Evolutionary conservation across 2,329 filamentous ascomycete species (phyloP).

Genomic region (Fusarium chuoi): DNA sequence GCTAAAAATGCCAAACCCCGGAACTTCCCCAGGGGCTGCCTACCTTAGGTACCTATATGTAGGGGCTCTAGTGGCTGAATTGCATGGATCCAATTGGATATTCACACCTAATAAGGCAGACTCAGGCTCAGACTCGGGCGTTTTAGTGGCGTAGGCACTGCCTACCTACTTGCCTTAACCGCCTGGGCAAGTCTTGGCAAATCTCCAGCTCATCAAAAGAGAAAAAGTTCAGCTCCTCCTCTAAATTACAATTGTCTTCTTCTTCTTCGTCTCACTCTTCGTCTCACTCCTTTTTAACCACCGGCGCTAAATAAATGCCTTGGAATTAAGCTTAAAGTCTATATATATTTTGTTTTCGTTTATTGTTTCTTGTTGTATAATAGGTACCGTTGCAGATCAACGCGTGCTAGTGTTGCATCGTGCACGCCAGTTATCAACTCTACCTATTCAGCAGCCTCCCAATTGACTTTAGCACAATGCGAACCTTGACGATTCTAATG

Average conservation of each 20-base stretch:
- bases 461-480: constrained; percentile 20
- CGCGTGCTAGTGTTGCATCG: background rate
- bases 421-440: background rate
- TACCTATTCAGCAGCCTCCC: background rate
- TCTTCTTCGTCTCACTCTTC: background rate
- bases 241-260: background rate
- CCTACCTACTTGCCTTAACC: background rate
- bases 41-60: background rate
- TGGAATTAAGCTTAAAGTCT: constrained; percentile 2
- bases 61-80: background rate
- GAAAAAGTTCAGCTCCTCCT: background rate
- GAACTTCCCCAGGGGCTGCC: background rate
- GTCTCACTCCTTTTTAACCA: background rate
- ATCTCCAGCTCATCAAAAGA: background rate
- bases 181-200: background rate
- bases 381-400: background rate
- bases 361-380: no score
- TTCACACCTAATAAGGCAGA: background rate
- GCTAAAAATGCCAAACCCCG: background rate
- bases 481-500: constrained; percentile 26
- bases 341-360: background rate
- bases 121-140: background rate
- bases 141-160: background rate
- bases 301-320: background rate
- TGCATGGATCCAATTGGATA: background rate